These are phyloP conservation scores for Fusarium sp. DNA, from an alignment of 2,329 filamentous ascomycete genomes.

Conservation along the genomic window DNA sequence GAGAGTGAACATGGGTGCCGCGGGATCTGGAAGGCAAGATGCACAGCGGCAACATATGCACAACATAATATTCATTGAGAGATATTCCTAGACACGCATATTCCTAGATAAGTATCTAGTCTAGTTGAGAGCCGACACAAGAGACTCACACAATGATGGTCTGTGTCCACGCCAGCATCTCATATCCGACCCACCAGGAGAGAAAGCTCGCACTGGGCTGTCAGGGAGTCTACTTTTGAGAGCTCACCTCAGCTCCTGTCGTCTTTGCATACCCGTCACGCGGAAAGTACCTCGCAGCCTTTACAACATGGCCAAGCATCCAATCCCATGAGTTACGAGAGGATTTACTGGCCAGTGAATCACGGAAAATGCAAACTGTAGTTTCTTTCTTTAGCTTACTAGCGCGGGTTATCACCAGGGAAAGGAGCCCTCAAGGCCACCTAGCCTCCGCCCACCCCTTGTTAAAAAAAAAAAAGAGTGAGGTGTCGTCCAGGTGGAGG, in stretches of 20 bases:
- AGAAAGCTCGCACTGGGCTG: constrained; percentile 38
- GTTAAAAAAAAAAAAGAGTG: background rate
- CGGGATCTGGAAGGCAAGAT: constrained; percentile 28
- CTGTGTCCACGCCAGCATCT: constrained; percentile 11
- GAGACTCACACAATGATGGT: constrained; percentile 12
- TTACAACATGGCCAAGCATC: background rate
- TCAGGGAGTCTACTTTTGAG: constrained; percentile 4
- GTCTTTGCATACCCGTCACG: constrained; percentile 12
- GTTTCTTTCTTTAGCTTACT: constrained; percentile 1
- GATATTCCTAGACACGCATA: constrained; percentile 23
- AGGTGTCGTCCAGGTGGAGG: background rate
- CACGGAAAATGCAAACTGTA: background rate
- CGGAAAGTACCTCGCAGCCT: constrained; percentile 16
- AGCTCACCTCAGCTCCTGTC: constrained; percentile 6
- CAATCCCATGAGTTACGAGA: constrained; percentile 16
- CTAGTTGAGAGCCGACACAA: constrained; percentile 10
- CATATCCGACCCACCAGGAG: constrained; percentile 18
- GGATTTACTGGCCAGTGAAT: constrained; percentile 13
- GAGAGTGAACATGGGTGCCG: constrained; percentile 20
- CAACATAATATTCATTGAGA: constrained; percentile 38
- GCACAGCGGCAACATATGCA: constrained; percentile 39
- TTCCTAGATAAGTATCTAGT: background rate
- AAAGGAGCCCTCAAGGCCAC: background rate
- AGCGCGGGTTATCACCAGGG: background rate
- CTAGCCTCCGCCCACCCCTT: constrained; percentile 1